phyloP scores from a whole-genome alignment of 2,329 filamentous ascomycete genomes.

The Zelopaecilomyces penicillatus region DNA sequence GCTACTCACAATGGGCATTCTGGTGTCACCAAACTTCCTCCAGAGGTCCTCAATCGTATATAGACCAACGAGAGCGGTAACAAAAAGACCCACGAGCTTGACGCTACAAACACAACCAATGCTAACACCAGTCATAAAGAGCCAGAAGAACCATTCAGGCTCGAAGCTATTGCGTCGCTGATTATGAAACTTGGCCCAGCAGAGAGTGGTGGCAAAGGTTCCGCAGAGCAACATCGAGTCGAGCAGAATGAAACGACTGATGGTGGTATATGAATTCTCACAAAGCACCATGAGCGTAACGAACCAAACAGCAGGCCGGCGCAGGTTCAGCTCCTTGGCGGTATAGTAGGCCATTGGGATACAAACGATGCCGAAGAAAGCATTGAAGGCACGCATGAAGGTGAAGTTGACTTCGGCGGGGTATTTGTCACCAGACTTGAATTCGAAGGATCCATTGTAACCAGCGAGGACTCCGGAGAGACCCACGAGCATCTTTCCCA shows the following conservation, averaged over 20 bases:
- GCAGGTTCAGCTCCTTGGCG: conserved; percentile 81
- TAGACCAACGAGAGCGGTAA: conserved; percentile 85
- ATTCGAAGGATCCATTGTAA: conserved; percentile 98
- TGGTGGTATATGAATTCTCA: conserved; percentile 98
- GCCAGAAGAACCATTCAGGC: conserved; percentile 87
- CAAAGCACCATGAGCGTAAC: conserved; percentile 95
- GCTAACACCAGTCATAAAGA: conserved; percentile 85
- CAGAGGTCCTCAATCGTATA: conserved; percentile 96
- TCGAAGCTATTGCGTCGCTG: conserved; percentile 81
- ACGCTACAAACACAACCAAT: conserved; percentile 98
- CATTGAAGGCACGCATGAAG: conserved; percentile 97
- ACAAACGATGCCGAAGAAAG: conserved; percentile 85
- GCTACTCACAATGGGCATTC: conserved; percentile 68
- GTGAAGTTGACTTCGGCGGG: conserved; percentile 91
- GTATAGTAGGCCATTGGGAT: conserved; percentile 94
- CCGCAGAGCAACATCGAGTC: conserved; percentile 99
- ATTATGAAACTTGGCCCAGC: conserved; percentile 94
- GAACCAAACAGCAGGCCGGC: conserved; percentile 83
- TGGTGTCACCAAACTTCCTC: conserved; percentile 93
- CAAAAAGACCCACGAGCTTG: conserved; percentile 95
- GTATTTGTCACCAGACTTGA: conserved; percentile 96
- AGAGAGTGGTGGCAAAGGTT: conserved; percentile 94
- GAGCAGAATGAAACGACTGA: conserved; percentile 94
- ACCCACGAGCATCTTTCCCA: conserved; percentile 97
- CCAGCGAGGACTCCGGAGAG: conserved; percentile 92